Conservation (phyloP, 352 stramenopile species). For the Phytophthora capsici region DNA sequence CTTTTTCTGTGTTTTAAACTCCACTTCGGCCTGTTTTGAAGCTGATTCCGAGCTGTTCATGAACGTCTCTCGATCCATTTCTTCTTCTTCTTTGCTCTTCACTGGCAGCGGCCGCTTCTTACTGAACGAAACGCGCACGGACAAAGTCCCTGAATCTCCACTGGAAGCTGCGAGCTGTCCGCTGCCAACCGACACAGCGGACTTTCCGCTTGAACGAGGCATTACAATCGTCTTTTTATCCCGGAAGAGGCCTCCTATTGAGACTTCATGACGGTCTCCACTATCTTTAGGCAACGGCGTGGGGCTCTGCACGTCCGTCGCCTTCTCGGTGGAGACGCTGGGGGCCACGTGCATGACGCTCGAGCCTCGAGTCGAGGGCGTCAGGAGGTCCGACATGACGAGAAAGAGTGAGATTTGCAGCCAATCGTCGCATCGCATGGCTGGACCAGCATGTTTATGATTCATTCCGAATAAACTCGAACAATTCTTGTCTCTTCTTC, state of each 20-base stretch:
- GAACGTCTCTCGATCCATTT: constrained; percentile 11
- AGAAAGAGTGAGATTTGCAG: constrained; percentile 12
- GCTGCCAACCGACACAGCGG: neutral
- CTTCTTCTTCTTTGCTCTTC: neutral
- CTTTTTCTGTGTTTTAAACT: constrained; percentile 17
- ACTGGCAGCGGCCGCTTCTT: constrained; percentile 12
- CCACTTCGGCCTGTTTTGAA: constrained; percentile 12
- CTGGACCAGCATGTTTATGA: neutral
- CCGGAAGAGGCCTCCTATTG: constrained; percentile 14
- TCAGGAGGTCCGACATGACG: constrained; percentile 10
- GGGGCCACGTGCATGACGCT: neutral
- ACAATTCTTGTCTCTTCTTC: no score
- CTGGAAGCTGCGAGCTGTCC: constrained; percentile 12
- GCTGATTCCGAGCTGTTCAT: constrained; percentile 19
- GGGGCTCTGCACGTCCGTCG: neutral
- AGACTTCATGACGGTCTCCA: neutral
- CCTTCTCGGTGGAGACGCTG: neutral
- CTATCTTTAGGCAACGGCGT: constrained; percentile 1
- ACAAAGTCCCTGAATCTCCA: constrained; percentile 14
- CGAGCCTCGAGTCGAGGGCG: no score
- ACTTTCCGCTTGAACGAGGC: constrained; percentile 1
- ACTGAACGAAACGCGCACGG: constrained; percentile 9
- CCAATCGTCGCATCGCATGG: constrained; percentile 19
- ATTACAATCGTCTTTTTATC: constrained; percentile 11
- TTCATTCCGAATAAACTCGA: no score